Conservation (phyloP, 208 protist genomes). For the Crithidia fasciculata region DNA sequence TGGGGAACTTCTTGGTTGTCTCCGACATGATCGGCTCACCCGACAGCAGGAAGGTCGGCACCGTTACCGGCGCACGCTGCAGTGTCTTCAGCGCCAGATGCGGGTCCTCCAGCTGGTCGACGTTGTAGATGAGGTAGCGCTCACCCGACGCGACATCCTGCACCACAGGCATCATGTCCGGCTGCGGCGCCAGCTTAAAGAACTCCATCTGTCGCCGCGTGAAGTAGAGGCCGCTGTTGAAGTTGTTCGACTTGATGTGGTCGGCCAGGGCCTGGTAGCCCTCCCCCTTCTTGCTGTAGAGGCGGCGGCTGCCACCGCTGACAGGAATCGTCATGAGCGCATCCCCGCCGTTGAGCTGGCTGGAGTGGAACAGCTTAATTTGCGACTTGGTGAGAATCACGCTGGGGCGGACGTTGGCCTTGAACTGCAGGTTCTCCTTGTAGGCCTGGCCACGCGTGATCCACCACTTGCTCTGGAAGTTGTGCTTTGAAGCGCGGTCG, state of each 20-base stretch:
- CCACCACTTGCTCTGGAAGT: conserved; percentile 88
- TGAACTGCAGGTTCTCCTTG: conserved; percentile 85
- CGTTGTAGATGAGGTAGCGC: conserved; percentile 86
- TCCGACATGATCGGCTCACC: conserved; percentile 83
- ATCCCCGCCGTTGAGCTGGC: conserved; percentile 78
- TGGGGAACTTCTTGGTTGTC: conserved; percentile 73
- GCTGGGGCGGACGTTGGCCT: conserved; percentile 63
- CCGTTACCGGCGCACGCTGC: conserved; percentile 74
- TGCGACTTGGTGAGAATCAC: conserved; percentile 76
- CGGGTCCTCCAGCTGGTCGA: conserved; percentile 89
- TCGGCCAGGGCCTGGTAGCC: conserved; percentile 58
- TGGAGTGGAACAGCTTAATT: conserved; percentile 81
- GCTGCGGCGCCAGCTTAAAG: conserved; percentile 80
- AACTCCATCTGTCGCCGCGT: conserved; percentile 84
- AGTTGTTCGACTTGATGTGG: conserved; percentile 83
- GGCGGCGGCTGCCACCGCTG: conserved; percentile 73
- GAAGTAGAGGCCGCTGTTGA: conserved; percentile 91
- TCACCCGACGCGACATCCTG: conserved; percentile 74
- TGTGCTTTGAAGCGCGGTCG: conserved; percentile 85
- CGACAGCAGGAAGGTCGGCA: conserved; percentile 85
- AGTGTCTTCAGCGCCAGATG: conserved; percentile 82
- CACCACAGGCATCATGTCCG: conserved; percentile 62
- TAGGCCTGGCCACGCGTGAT: conserved; percentile 72
- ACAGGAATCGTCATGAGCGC: conserved; percentile 75
- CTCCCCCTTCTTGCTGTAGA: conserved; percentile 78